phyloP scores from a whole-genome alignment of 352 stramenopile species.

The Sclerospora graminicola region DNA sequence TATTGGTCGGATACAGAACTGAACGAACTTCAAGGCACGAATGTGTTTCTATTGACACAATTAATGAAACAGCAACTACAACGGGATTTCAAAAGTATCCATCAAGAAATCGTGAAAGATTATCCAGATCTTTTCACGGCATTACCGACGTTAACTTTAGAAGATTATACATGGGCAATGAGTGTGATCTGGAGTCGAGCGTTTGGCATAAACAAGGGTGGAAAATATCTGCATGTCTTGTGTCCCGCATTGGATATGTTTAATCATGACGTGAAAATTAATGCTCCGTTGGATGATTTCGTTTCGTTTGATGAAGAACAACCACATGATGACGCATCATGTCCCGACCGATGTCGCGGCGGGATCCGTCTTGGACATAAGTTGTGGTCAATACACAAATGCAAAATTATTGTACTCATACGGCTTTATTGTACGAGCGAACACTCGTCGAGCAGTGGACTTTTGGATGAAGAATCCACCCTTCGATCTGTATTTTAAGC shows the following conservation, averaged over 20 bases:
- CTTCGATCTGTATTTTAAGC: conserved; percentile 36
- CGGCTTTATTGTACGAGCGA: conserved; percentile 42
- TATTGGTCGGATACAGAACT: conserved; percentile 43
- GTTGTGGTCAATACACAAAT: conserved; percentile 69
- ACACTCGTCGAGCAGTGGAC: conserved; percentile 36
- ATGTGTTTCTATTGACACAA: conserved; percentile 42
- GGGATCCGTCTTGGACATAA: conserved; percentile 36
- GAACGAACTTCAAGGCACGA: conserved; percentile 35
- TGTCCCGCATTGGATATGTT: conserved; percentile 70
- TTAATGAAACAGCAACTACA: conserved; percentile 58
- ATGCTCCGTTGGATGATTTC: conserved; percentile 39
- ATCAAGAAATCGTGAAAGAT: conserved; percentile 30
- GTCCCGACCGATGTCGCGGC: conserved; percentile 22
- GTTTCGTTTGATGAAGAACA: conserved; percentile 36
- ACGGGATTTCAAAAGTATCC: conserved; percentile 48
- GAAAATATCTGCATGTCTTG: conserved; percentile 39
- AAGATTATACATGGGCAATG: conserved; percentile 70
- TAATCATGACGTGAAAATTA: conserved; percentile 50
- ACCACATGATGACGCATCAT: conserved; percentile 34
- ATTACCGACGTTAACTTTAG: conserved; percentile 19
- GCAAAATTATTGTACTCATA: conserved; percentile 76
- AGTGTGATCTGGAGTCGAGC: conserved; percentile 68
- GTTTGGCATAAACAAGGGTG: conserved; percentile 38
- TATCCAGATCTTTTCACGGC: conserved; percentile 36
- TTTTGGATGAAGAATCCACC: conserved; percentile 64